Percentiles rank a stretch among this genome's conserved stretches.
These are phyloP conservation scores for Arachis stenosperma DNA, from an alignment of 306 rosid genomes.

Conservation along the genomic window DNA sequence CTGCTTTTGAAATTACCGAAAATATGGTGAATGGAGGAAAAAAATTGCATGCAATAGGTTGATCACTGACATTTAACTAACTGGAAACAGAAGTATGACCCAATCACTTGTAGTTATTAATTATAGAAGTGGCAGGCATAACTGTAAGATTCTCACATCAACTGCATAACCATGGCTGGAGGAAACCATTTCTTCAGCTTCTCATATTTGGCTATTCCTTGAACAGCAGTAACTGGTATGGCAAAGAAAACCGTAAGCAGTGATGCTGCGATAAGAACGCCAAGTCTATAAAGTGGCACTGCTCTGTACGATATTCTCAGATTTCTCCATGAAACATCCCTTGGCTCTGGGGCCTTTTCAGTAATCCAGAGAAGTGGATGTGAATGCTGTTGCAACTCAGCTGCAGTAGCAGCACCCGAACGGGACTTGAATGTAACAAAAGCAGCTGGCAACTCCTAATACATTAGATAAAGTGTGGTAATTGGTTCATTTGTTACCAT, in stretches of 20 bases:
- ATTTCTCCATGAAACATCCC: slow-evolving; percentile 94
- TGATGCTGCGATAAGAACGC: slow-evolving; percentile 67
- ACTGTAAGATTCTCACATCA: slow-evolving; percentile 62
- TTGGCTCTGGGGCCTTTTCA: slow-evolving; percentile 88
- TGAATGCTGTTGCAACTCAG: slow-evolving; percentile 80
- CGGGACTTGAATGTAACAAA: slow-evolving; percentile 88
- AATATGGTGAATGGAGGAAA: background rate
- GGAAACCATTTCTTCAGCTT: slow-evolving; percentile 93
- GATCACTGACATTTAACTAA: background rate
- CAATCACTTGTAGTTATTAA: background rate
- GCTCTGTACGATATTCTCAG: slow-evolving; percentile 59
- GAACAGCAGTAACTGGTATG: slow-evolving; percentile 90
- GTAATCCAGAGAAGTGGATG: slow-evolving; percentile 83
- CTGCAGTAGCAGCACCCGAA: slow-evolving; percentile 66
- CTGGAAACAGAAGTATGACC: background rate
- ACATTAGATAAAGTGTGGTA: slow-evolving; percentile 33
- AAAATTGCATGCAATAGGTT: slow-evolving; percentile 10
- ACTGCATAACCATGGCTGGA: slow-evolving; percentile 81
- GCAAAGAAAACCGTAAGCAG: slow-evolving; percentile 83
- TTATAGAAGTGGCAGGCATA: slow-evolving; percentile 6
- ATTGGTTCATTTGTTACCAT: background rate
- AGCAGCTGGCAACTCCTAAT: slow-evolving; percentile 83
- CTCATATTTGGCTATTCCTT: slow-evolving; percentile 92
- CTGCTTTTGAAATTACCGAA: slow-evolving; percentile 2
- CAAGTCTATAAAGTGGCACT: slow-evolving; percentile 67